A percentile compares a stretch with the other conserved stretches of the same genome.
Evolutionary conservation across 2,329 filamentous ascomycete genomes (phyloP).

Genomic region (Calonectria crousiana): DNA sequence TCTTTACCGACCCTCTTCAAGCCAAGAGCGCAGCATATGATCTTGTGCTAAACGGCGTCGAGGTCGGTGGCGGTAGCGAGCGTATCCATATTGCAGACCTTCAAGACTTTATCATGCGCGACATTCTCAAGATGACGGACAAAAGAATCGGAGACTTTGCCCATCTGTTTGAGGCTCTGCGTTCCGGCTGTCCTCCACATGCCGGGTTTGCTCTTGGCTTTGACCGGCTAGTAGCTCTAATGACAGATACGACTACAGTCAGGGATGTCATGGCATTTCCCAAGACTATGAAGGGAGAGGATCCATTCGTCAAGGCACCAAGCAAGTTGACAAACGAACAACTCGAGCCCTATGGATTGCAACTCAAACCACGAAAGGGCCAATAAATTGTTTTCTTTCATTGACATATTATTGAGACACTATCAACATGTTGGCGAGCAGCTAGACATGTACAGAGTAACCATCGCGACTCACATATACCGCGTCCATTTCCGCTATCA

Average conservation of each 20-base stretch:
- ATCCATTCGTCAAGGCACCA: slow-evolving; percentile 85
- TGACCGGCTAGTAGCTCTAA: slow-evolving; percentile 84
- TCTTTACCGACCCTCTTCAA: slow-evolving; percentile 77
- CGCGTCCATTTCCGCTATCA: not conserved
- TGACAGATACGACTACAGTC: slow-evolving; percentile 82
- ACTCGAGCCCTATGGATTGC: slow-evolving; percentile 61
- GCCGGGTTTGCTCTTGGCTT: slow-evolving; percentile 94
- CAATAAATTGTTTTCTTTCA: not conserved
- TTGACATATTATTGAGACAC: not conserved
- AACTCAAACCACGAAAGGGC: slow-evolving; percentile 31
- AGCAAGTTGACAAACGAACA: slow-evolving; percentile 72
- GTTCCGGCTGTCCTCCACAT: slow-evolving; percentile 91
- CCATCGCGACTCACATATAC: slow-evolving; percentile 21
- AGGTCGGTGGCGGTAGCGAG: slow-evolving; percentile 91
- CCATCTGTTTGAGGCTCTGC: slow-evolving; percentile 85
- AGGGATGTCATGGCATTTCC: slow-evolving; percentile 97
- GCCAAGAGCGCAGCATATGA: slow-evolving; percentile 93
- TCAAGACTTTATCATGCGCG: slow-evolving; percentile 86
- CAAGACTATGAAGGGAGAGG: slow-evolving; percentile 91
- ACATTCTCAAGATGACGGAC: slow-evolving; percentile 83
- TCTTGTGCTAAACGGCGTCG: slow-evolving; percentile 93
- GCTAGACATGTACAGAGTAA: not conserved
- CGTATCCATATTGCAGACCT: slow-evolving; percentile 89
- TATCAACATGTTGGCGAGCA: too few relatives aligned
- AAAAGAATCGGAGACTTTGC: slow-evolving; percentile 83